phyloP scores from a whole-genome alignment of 176 grass and related monocot genomes.

The Rhynchospora pubera region DNA sequence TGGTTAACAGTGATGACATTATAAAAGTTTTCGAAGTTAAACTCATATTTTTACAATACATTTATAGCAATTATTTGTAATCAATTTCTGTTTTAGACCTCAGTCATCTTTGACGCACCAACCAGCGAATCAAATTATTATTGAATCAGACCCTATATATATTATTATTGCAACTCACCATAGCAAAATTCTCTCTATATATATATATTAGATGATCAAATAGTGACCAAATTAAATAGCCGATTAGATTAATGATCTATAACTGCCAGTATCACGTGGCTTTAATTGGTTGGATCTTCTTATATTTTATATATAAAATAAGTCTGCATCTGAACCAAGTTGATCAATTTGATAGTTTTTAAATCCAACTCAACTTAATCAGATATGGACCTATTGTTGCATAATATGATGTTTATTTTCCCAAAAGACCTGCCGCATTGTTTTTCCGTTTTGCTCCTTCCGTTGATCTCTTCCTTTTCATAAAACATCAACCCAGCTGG shows the following conservation, averaged over 20 bases:
- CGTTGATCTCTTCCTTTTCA: background rate
- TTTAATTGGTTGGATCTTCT: background rate
- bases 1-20: background rate
- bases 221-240: background rate
- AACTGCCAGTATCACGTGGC: background rate
- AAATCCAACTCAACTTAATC: background rate
- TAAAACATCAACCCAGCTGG: background rate
- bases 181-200: no score
- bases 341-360: background rate
- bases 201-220: no score
- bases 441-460: background rate
- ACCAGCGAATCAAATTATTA: background rate
- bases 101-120: background rate
- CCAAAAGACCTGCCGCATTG: background rate
- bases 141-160: background rate
- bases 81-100: background rate
- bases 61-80: no score
- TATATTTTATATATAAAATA: background rate
- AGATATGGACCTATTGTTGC: background rate
- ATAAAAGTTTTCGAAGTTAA: no score
- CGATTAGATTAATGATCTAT: background rate
- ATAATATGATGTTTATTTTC: background rate
- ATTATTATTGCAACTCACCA: no score
- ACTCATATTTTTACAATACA: no score
- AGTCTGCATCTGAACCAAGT: background rate